Conservation (phyloP, 202 grass and related monocot genomes). For the Setaria italica region DNA sequence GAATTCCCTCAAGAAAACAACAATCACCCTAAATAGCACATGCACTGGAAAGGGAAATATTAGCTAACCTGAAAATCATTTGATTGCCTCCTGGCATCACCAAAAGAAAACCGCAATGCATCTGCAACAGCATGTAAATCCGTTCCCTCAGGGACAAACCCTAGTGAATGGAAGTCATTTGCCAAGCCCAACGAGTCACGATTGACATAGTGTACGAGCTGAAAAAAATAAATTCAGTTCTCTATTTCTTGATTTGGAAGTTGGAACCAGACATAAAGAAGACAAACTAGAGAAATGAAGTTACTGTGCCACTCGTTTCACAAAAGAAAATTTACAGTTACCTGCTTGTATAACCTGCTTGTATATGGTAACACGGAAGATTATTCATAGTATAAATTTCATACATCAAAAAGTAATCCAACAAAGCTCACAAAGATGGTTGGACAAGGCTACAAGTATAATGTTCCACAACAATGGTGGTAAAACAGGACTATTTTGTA, state of each 20-base stretch:
- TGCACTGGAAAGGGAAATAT: slow-evolving; percentile 15
- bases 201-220: slow-evolving; percentile 98
- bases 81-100: slow-evolving; percentile 70
- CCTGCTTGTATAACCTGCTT: slow-evolving; percentile 23
- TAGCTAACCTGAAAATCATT: slow-evolving; percentile 88
- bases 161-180: slow-evolving; percentile 94
- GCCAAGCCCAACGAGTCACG: slow-evolving; percentile 84
- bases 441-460: slow-evolving; percentile 10
- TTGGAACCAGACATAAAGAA: slow-evolving; percentile 33
- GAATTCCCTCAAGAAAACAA: background rate
- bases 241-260: slow-evolving; percentile 30
- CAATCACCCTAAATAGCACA: slow-evolving; percentile 12
- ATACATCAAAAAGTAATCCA: slow-evolving; percentile 17
- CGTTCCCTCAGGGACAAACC: slow-evolving; percentile 93
- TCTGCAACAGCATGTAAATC: slow-evolving; percentile 77
- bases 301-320: background rate
- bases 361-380: slow-evolving; percentile 9
- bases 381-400: slow-evolving; percentile 16
- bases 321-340: background rate
- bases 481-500: background rate
- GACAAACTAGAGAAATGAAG: slow-evolving; percentile 5
- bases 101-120: slow-evolving; percentile 71
- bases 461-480: background rate
- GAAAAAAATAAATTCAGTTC: slow-evolving; percentile 48
- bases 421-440: background rate